Evolutionary conservation across 441 rosid genomes (phyloP).

Genomic region (Croton setiger): DNA sequence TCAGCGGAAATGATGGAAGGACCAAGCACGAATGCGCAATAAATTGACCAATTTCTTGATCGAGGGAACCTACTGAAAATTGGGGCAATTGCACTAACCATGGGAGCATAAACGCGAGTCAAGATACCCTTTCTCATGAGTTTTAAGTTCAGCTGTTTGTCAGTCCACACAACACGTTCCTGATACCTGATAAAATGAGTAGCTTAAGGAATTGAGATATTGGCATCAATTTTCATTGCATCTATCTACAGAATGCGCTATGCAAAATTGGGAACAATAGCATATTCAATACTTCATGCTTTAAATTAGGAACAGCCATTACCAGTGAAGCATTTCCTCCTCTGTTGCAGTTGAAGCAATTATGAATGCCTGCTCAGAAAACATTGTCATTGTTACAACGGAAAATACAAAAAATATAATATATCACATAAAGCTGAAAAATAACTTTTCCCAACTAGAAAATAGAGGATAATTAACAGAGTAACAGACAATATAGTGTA

Average conservation of each 20-base stretch:
- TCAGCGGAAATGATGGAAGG: not conserved
- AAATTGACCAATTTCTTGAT: not conserved
- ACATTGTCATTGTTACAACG: not conserved
- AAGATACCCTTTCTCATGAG: slow-evolving; percentile 75
- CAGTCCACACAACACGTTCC: slow-evolving; percentile 78
- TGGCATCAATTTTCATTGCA: not conserved
- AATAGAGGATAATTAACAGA: not conserved
- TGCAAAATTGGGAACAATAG: no score
- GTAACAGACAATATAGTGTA: not conserved
- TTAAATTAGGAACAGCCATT: slow-evolving; percentile 4
- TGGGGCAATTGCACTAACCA: slow-evolving; percentile 44
- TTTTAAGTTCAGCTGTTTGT: slow-evolving; percentile 49
- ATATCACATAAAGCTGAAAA: not conserved
- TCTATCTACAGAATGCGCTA: not conserved
- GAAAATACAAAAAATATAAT: not conserved
- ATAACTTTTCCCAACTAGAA: not conserved
- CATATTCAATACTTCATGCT: no score
- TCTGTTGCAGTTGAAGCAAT: slow-evolving; percentile 87
- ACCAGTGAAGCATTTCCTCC: slow-evolving; percentile 95
- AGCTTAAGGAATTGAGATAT: slow-evolving; percentile 1
- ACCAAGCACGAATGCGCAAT: not conserved
- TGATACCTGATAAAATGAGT: slow-evolving; percentile 51
- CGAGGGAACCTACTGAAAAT: not conserved
- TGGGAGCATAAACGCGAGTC: slow-evolving; percentile 71
- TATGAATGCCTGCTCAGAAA: slow-evolving; percentile 72